Base-by-base conservation (phyloP, 2,329 filamentous ascomycete species). In the Cadophora malorum region DNA sequence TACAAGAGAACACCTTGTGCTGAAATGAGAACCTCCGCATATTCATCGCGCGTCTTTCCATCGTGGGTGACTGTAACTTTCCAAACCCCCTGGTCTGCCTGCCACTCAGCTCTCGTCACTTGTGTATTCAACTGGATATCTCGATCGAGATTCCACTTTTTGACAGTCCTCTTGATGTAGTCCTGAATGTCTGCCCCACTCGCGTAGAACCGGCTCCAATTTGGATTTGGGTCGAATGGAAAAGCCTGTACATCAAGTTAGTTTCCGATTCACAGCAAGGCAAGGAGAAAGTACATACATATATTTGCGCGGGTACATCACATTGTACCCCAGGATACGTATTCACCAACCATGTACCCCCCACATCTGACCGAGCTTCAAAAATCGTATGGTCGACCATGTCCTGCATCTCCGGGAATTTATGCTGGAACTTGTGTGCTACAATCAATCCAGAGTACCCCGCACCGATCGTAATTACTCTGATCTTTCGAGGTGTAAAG, bases 291-390 rank as follows among this genome's bases (percentile, higher is more conserved):
- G 1, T 88, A 5, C 84, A 85, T 74, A 86, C 88, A 74, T 87
- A 86, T 73, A 89, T 87, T 77, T 88, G 86, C 21, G 31, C 84
- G 10, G 85, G 84, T 35, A 86, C 81, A 74, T 87, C 86, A 73
- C 85, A 87, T 63, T 80, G 80, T 70, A 84, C 80, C 67, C 82
- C 85, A 1, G 84, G 85, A 71, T 86, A 88, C 66, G 82, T 83
- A 75, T 87, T 87, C 70, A 87, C 85, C 33, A 88, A 84, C 82
- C 83, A 85, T 0, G 81, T 83, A 0, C 83, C 83, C 2, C 82
- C 82, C 41, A 79, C 78, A 4, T 74, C 78, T 8, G 75, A 71
- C 25, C 76, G 80, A n/a, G 79, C 78, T 67, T 83, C 81, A 19
- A 82, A 69, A 2, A 79, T 78, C 67, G 72, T 76, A 58, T 75